Percentiles rank a stretch among this genome's conserved stretches.
phyloP scores from a whole-genome alignment of 495 filamentous ascomycete genomes.

The Hypoxylon trugodes region DNA sequence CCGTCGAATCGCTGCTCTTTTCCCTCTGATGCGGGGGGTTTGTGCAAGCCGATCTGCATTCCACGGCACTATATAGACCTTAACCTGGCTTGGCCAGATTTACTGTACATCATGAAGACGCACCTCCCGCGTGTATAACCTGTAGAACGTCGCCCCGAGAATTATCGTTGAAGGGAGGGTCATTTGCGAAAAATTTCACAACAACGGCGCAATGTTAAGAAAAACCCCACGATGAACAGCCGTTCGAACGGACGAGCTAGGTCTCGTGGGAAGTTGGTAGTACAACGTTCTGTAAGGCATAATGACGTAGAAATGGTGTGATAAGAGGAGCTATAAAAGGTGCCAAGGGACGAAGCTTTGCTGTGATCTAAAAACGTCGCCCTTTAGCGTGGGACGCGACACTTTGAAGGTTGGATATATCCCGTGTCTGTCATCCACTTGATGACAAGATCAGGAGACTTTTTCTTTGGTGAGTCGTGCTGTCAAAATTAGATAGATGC shows the following conservation, averaged over 20 bases:
- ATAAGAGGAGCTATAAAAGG: conserved; percentile 30
- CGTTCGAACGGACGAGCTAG: conserved; percentile 15
- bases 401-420: conserved; percentile 15
- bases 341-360: conserved; percentile 30
- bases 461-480: not conserved
- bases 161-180: conserved; percentile 6
- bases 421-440: conserved; percentile 21
- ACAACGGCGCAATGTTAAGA: not conserved
- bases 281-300: conserved; percentile 24
- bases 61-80: conserved; percentile 23
- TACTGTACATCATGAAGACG: conserved; percentile 17
- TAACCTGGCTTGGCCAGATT: conserved; percentile 23
- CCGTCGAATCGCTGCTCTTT: conserved; percentile 23
- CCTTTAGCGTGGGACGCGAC: conserved; percentile 18
- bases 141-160: not conserved
- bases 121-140: not conserved
- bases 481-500: conserved; percentile 20
- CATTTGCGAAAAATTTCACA: conserved; percentile 5
- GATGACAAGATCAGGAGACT: conserved; percentile 32
- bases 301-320: conserved; percentile 42
- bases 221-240: conserved; percentile 6
- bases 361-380: conserved; percentile 2
- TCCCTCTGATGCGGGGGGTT: conserved; percentile 34
- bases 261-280: conserved; percentile 24
- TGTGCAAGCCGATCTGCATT: conserved; percentile 37